Conservation (phyloP, 2,329 filamentous ascomycete genomes). For the Diaporthe aspalathi region DNA sequence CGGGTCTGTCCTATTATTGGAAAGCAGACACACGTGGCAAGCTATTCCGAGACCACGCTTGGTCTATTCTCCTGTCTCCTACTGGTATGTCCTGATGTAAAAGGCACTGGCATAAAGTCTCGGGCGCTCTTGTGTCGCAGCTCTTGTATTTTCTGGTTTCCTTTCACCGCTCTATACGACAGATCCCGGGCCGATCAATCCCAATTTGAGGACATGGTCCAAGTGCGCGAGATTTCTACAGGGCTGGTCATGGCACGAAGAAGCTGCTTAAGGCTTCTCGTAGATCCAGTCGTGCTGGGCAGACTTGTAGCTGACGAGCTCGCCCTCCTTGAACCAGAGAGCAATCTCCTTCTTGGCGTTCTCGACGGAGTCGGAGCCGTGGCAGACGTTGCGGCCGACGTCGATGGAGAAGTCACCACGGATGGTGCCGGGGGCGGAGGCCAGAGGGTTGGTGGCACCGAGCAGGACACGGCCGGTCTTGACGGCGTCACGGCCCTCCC, state of each 20-base stretch:
- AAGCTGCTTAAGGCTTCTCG: slow-evolving; percentile 76
- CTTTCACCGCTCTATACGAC: slow-evolving; percentile 38
- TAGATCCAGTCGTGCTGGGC: slow-evolving; percentile 94
- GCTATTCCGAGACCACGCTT: background rate
- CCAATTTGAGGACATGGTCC: background rate
- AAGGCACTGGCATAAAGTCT: background rate
- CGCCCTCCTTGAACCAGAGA: slow-evolving; percentile 94
- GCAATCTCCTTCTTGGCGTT: slow-evolving; percentile 99
- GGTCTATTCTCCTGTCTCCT: background rate
- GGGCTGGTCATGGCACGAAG: background rate
- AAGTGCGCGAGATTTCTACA: background rate
- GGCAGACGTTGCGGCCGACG: slow-evolving; percentile 69
- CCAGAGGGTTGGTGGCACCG: slow-evolving; percentile 98
- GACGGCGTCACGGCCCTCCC: slow-evolving; percentile 98
- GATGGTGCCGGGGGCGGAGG: slow-evolving; percentile 96
- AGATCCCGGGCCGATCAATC: background rate
- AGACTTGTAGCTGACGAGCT: slow-evolving; percentile 86
- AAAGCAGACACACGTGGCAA: background rate
- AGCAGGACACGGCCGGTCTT: slow-evolving; percentile 97
- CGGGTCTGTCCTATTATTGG: background rate
- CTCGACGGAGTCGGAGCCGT: slow-evolving; percentile 98
- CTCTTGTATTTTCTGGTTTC: slow-evolving; percentile 40
- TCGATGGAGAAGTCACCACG: slow-evolving; percentile 90
- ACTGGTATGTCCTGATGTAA: background rate
- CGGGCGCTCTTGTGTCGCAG: background rate